Base-by-base conservation (phyloP, 2,329 filamentous ascomycete genomes). In the Escovopsis sp. region DNA sequence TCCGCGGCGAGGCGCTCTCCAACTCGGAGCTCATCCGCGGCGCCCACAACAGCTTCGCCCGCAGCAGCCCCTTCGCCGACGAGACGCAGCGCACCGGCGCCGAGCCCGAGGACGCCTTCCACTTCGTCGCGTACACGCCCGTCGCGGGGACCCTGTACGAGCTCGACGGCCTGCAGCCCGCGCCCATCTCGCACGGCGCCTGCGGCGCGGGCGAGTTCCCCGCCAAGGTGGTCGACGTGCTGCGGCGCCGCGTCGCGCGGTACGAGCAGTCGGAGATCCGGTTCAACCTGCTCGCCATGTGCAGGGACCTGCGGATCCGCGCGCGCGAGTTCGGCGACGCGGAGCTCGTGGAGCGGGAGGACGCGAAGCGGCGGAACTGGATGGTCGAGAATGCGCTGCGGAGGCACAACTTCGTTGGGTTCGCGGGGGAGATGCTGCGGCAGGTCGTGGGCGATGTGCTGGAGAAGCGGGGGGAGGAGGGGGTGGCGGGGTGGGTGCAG, bases 261-360 rank as follows among this genome's bases (percentile, higher is more conserved):
- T 96, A 98, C 61, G 87, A 87, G 13, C 67, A 76, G 14, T 74
- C 78, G 1, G 91, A 98, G 70, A 95, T 96, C 47, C 74, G 87
- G 36, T 98, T 98, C 69, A 98, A 98, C 61, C 70, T 98, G 41
- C 75, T 98, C 58, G 91, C 89, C 36, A 88, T 94, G 73, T 84
- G 89, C 51, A 72, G 81, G 48, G 91, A 98, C 64, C 67, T 88
- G 57, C 72, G 91, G 35, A 67, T 83, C 37, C 70, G 76, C 39
- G 89, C 89, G 29, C 70, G 72, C 43, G 84, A 93, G 59, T 76
- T 91, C 48, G 88, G 88, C 37, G 91, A 98, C 62, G 58, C 65
- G 35, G 88, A 94, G 56, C 68, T 79, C 60, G 62, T 96, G 50
- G 77, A 76, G 49, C 70, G 80, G 41, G 88, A 96, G 70, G 76